phyloP scores from a whole-genome alignment of 176 grass and related monocot species.

The Cymbopogon citratus region DNA sequence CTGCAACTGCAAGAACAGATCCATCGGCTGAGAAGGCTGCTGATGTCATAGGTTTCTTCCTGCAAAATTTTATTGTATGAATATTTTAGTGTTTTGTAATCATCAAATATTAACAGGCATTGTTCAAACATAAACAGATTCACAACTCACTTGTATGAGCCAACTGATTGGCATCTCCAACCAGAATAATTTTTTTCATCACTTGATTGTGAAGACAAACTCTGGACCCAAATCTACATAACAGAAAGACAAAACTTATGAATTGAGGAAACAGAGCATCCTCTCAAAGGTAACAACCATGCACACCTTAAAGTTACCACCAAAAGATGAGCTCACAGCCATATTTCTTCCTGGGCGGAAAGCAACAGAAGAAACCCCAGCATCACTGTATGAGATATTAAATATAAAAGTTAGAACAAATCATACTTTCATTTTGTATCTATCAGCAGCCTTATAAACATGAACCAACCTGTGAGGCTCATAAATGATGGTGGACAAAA shows the following conservation, averaged over 20 bases:
- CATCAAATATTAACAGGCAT: background rate
- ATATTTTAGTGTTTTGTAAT: background rate
- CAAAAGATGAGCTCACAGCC: slow-evolving; percentile 77
- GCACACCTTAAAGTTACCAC: slow-evolving; percentile 86
- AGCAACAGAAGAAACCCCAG: slow-evolving; percentile 63
- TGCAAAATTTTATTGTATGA: slow-evolving; percentile 32
- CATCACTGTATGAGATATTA: slow-evolving; percentile 56
- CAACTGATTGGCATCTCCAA: slow-evolving; percentile 97
- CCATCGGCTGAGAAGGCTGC: slow-evolving; percentile 87
- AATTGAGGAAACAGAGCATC: slow-evolving; percentile 20
- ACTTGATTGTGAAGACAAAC: slow-evolving; percentile 27
- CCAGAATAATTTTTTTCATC: slow-evolving; percentile 51
- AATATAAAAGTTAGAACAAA: slow-evolving; percentile 3
- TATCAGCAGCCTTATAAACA: slow-evolving; percentile 7
- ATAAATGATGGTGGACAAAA: slow-evolving; percentile 86
- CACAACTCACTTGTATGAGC: slow-evolving; percentile 88
- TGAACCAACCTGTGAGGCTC: slow-evolving; percentile 77
- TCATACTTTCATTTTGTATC: background rate
- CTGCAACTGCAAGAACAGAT: slow-evolving; percentile 91
- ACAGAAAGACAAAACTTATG: slow-evolving; percentile 8
- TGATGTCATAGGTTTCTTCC: slow-evolving; percentile 81
- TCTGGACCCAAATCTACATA: slow-evolving; percentile 69
- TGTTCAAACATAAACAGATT: slow-evolving; percentile 8
- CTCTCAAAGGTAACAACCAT: slow-evolving; percentile 20
- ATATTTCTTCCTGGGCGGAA: slow-evolving; percentile 72